Evolutionary conservation across 176 grass and related monocot species (phyloP).

Genomic region (Rhynchospora pubera): DNA sequence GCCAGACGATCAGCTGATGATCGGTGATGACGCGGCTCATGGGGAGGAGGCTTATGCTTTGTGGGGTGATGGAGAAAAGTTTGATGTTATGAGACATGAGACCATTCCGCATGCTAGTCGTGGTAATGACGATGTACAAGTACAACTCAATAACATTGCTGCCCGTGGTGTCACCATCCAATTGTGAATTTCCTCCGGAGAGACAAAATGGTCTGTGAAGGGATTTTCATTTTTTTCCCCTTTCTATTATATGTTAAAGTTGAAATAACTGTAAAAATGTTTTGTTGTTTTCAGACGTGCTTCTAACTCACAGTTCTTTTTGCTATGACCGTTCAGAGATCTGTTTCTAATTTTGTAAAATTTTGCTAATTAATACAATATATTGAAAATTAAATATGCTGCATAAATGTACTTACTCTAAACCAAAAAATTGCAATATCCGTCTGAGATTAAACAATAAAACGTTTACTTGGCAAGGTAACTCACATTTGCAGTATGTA

Average conservation of each 20-base stretch:
- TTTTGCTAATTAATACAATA: background rate
- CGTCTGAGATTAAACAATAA: background rate
- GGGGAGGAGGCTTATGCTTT: constrained; percentile 80
- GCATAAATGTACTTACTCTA: background rate
- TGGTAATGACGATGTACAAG: constrained; percentile 24
- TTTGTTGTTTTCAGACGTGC: background rate
- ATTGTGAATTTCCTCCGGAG: constrained; percentile 23
- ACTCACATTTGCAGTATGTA: background rate
- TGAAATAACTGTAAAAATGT: background rate
- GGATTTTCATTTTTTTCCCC: background rate
- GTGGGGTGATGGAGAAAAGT: constrained; percentile 67
- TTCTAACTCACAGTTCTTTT: background rate
- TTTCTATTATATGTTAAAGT: background rate
- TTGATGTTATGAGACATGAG: constrained; percentile 40
- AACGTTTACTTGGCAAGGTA: background rate
- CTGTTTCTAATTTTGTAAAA: background rate
- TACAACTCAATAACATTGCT: constrained; percentile 25
- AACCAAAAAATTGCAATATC: background rate
- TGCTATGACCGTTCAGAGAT: background rate
- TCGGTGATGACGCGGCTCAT: constrained; percentile 63
- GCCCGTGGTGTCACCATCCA: constrained; percentile 53
- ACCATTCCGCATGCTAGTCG: constrained; percentile 21
- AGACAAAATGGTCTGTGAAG: background rate
- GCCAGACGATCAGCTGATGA: constrained; percentile 57
- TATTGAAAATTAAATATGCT: background rate